Base-by-base conservation (phyloP, 2,329 filamentous ascomycete species). In the Microascus cirrosus region DNA sequence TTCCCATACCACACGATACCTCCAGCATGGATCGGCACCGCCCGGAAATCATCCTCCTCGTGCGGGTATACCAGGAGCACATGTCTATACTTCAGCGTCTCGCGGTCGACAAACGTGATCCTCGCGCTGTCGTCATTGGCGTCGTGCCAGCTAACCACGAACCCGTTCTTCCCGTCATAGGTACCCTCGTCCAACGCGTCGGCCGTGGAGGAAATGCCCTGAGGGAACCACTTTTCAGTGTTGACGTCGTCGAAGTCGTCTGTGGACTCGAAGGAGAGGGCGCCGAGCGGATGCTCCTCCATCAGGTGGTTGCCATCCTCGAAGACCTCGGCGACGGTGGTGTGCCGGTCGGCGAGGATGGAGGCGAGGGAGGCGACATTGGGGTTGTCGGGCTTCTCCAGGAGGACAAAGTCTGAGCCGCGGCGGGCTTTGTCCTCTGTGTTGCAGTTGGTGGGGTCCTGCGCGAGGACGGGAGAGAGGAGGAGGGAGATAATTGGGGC, bases 1-100 rank as follows among this genome's bases (percentile, higher is more conserved):
- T 69, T 63, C 3, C 68, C 69, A 53, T 71, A 72, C 70, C 69
- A 72, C 56, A 65, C 61, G 18, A 72, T 67, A 1, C 69, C 70
- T 1, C 70, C 70, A 1, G 69, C 69, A 60, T 73, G 70, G 18
- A 71, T 59, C 1, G 61, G 60, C 7, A 72, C 66, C 15, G 62
- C 61, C 15, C 63, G 61, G 59, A 72, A 73, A 59, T 69, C 60
- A 39, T 70, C 69, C 13, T 63, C 61, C 1, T 63, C 65, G 53
- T 62, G 64, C 0, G 70, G 70, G 35, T 70, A 66, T 8, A 73
- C 70, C 1, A 73, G 65, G 39, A 70, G 61, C 12, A 65, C 67
- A 60, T 71, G 67, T 24, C 69, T 66, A 56, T 70, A 72, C 58
- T 62, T 65, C 24, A 18, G n/a, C 11, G 54, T 56, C 42, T 50